Base-by-base conservation (phyloP, 208 protist species). In the Wallacemonas sp. region DNA sequence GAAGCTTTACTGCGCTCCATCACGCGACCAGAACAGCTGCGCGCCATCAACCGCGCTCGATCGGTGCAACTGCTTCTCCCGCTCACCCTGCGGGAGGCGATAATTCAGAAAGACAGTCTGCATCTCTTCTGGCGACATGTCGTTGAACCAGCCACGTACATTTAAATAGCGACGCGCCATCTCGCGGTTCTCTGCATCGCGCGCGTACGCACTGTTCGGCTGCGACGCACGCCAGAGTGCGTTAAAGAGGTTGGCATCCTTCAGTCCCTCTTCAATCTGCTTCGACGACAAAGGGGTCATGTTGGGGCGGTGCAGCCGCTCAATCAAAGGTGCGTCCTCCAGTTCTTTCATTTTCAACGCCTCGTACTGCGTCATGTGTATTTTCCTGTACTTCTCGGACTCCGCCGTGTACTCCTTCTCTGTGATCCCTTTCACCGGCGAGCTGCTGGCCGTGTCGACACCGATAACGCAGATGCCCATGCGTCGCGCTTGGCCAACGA, bases 391-490 rank as follows among this genome's bases (percentile, higher is more conserved):
- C 72, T 79, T 82, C 61, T 82, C 84, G 12, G 61, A 70, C 65
- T 91, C 75, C 41, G 85, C 75, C 15, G 70, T 30, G 64, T 96
- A 94, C 79, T 90, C 65, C 73, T 80, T 80, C 63, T 83, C 82
- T 55, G 82, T 89, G 75, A 92, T 82, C 2, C 77, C 91, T 69
- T 88, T 88, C 55, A 92, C 75, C 3, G 91, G 86, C n/a, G 79
- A 80, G 53, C 60, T 75, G 63, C 83, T 70, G 4, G 67, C 64
- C 3, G 88, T 92, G 78, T 96, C 88, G 14, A 95, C 81, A 39
- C 91, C 91, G 66, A 96, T 91, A 59, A 96, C 84, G 58, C 82
- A 86, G 47, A 96, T 80, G 46, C 91, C 91, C 87, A 95, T 94
- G 47, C 84, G 84, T 1, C 89, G 75, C 1, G 91, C 91, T 75